A percentile compares a stretch with the other conserved stretches of the same genome.
phyloP scores from a whole-genome alignment of 2,329 filamentous ascomycete species.

The Colletotrichum zoysiae region DNA sequence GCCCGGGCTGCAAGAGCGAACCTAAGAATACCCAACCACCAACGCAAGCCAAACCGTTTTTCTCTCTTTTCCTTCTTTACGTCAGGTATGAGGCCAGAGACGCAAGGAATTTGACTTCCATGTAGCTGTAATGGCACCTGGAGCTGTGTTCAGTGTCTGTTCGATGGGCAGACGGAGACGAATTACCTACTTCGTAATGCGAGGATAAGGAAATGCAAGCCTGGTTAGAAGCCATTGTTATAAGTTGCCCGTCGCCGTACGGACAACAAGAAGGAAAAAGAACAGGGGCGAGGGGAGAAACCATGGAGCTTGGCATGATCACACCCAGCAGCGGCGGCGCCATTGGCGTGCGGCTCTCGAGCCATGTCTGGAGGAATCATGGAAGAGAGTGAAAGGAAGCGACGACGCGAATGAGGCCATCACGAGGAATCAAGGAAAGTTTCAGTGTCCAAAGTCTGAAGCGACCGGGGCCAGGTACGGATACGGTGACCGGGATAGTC shows the following conservation, averaged over 20 bases:
- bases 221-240: background rate
- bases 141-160: slow-evolving; percentile 18
- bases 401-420: slow-evolving; percentile 40
- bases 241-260: background rate
- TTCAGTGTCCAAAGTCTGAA: slow-evolving; percentile 37
- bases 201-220: background rate
- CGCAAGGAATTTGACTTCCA: slow-evolving; percentile 32
- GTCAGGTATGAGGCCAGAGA: slow-evolving; percentile 26
- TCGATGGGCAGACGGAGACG: background rate
- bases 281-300: background rate
- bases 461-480: slow-evolving; percentile 31
- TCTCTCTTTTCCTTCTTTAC: background rate
- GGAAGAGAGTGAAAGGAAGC: slow-evolving; percentile 25
- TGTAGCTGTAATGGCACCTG: slow-evolving; percentile 26
- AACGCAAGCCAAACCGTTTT: background rate
- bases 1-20: slow-evolving; percentile 6
- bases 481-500: slow-evolving; percentile 4
- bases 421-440: slow-evolving; percentile 36
- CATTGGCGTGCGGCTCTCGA: background rate
- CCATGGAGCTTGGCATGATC: slow-evolving; percentile 8
- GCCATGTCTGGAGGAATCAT: slow-evolving; percentile 17
- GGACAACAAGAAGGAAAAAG: background rate
- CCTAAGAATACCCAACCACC: no score
- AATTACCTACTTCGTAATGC: background rate
- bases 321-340: background rate